Percentiles rank a stretch among this genome's conserved stretches.
Evolutionary conservation across 2,329 filamentous ascomycete genomes (phyloP).

Genomic region (Triangularia setosa): DNA sequence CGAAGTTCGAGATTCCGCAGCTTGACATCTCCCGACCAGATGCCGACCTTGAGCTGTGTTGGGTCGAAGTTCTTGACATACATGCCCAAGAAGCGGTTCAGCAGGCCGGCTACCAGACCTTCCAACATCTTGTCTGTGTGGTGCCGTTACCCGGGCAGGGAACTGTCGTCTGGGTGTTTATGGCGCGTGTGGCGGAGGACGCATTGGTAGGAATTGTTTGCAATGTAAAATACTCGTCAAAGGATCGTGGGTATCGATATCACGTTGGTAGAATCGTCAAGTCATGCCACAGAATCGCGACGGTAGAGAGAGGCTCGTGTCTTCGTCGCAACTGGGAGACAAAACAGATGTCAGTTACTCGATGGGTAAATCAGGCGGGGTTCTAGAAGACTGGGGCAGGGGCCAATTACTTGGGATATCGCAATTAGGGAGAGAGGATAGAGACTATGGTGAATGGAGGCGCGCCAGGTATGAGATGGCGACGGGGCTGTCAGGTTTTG

Average conservation of each 20-base stretch:
- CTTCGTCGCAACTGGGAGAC: not conserved
- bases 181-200: slow-evolving; percentile 24
- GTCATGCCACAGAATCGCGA: not conserved
- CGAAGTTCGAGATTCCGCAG: slow-evolving; percentile 88
- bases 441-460: not conserved
- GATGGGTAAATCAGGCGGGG: not conserved
- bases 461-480: slow-evolving; percentile 2
- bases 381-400: not conserved
- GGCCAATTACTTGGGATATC: not conserved
- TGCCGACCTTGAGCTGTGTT: slow-evolving; percentile 94
- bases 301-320: not conserved
- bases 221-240: slow-evolving; percentile 12
- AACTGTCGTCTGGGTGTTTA: slow-evolving; percentile 28
- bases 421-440: not conserved
- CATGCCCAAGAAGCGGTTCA: slow-evolving; percentile 99
- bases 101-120: slow-evolving; percentile 90
- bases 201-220: slow-evolving; percentile 29
- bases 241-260: not conserved
- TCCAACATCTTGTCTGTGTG: slow-evolving; percentile 76
- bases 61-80: slow-evolving; percentile 99
- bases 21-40: slow-evolving; percentile 98
- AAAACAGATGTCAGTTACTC: not conserved
- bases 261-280: not conserved
- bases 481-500: slow-evolving; percentile 12
- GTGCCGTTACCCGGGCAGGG: slow-evolving; percentile 73